phyloP scores from a whole-genome alignment of 2,329 filamentous ascomycete genomes.

The Microsporum audouinii region DNA sequence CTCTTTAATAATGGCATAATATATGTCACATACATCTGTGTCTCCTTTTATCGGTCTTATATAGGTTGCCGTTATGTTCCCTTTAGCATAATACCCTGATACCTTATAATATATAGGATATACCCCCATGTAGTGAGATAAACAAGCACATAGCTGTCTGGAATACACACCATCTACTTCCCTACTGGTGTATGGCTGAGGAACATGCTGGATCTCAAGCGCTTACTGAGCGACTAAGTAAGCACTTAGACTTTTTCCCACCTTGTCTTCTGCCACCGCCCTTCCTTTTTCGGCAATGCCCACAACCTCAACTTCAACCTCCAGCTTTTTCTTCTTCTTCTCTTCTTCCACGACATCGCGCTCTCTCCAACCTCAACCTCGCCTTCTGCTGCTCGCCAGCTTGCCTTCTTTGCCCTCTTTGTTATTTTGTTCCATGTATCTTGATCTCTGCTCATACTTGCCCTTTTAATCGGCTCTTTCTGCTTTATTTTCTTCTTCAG shows the following conservation, averaged over 20 bases:
- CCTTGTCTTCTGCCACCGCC: constrained; percentile 7
- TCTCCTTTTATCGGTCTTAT: background rate
- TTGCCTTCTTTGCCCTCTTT: constrained; percentile 2
- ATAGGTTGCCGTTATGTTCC: background rate
- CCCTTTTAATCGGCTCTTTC: constrained; percentile 4
- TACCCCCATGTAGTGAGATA: background rate
- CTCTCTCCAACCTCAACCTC: constrained; percentile 3
- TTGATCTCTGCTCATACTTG: constrained; percentile 4
- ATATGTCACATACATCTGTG: background rate
- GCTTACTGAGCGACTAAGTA: background rate
- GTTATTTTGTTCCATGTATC: constrained; percentile 5
- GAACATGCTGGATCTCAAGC: background rate
- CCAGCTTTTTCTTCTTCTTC: constrained; percentile 16
- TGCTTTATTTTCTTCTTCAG: background rate
- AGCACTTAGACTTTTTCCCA: background rate
- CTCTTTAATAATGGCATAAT: background rate
- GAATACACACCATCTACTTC: background rate
- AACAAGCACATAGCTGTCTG: background rate
- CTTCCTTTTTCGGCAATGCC: background rate
- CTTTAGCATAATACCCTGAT: background rate
- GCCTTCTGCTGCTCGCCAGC: constrained; percentile 6
- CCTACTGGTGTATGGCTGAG: background rate
- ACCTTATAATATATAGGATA: background rate
- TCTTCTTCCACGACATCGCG: constrained; percentile 9
- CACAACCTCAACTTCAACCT: constrained; percentile 19